phyloP scores from a whole-genome alignment of 2,329 filamentous ascomycete genomes.

The Nectriaceae sp. region DNA sequence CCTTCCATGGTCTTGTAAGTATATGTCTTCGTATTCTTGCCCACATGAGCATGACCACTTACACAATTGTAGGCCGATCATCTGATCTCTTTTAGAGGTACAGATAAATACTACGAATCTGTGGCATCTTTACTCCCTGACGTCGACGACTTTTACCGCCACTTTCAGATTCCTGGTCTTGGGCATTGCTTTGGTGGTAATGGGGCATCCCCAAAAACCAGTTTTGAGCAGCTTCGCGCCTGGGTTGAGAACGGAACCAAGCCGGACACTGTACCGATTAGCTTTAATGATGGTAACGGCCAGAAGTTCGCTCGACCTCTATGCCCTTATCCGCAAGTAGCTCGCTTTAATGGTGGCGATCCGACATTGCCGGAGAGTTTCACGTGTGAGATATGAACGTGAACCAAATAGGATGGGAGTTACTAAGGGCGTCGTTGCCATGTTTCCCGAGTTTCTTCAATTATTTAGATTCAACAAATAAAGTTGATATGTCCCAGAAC shows the following conservation, averaged over 20 bases:
- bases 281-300: constrained; percentile 6
- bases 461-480: too few species aligned
- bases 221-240: constrained; percentile 24
- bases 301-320: constrained; percentile 34
- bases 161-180: constrained; percentile 36
- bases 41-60: neutral
- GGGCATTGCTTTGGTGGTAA: constrained; percentile 33
- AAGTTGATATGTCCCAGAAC: too few species aligned
- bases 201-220: constrained; percentile 17
- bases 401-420: too few species aligned
- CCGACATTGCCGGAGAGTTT: neutral
- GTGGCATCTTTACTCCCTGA: constrained; percentile 19
- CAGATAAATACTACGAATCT: constrained; percentile 29
- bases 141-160: constrained; percentile 33
- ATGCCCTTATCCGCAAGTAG: constrained; percentile 37
- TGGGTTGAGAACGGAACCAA: constrained; percentile 35
- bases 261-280: constrained; percentile 19
- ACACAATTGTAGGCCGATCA: constrained; percentile 15
- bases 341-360: constrained; percentile 24
- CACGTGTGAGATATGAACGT: neutral
- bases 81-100: constrained; percentile 14
- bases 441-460: too few species aligned
- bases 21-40: neutral
- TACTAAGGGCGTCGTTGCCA: too few species aligned
- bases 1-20: constrained; percentile 16